phyloP scores from a whole-genome alignment of 2,329 filamentous ascomycete genomes.

The Pezicula carpinea region DNA sequence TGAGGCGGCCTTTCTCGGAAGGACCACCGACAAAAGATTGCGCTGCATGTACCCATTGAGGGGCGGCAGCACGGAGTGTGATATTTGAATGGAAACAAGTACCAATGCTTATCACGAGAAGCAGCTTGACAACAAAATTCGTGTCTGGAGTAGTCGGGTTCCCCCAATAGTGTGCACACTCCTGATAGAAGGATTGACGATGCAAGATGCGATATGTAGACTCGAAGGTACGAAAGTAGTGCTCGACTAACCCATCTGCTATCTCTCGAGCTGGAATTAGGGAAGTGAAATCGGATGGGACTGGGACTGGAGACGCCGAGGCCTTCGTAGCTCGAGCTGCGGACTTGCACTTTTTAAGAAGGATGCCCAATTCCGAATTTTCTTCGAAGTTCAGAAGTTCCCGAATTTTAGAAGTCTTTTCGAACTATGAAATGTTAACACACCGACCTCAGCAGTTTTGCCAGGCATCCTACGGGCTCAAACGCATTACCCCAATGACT shows the following conservation, averaged over 20 bases:
- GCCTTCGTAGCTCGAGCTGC: neutral
- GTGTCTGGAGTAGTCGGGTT: constrained; percentile 11
- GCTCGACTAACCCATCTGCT: constrained; percentile 15
- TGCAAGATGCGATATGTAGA: constrained; percentile 21
- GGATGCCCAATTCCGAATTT: neutral
- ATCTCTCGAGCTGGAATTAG: constrained; percentile 18
- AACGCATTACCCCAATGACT: constrained; percentile 16
- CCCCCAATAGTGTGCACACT: constrained; percentile 18
- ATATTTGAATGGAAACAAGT: neutral
- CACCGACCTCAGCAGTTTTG: neutral
- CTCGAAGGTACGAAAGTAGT: constrained; percentile 23
- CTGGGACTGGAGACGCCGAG: neutral
- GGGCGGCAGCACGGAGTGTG: constrained; percentile 35
- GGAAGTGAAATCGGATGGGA: neutral
- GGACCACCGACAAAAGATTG: constrained; percentile 44
- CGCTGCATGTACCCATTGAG: constrained; percentile 22
- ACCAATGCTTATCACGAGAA: constrained; percentile 15
- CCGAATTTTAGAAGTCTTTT: neutral
- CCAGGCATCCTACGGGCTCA: neutral
- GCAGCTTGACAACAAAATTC: constrained; percentile 15
- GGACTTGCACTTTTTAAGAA: neutral
- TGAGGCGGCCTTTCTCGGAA: constrained; percentile 43
- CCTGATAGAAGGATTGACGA: constrained; percentile 18
- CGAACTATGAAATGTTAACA: neutral
- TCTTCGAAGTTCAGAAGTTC: neutral